phyloP scores from a whole-genome alignment of 768 basidiomycete species.

The Daedalea quercina region DNA sequence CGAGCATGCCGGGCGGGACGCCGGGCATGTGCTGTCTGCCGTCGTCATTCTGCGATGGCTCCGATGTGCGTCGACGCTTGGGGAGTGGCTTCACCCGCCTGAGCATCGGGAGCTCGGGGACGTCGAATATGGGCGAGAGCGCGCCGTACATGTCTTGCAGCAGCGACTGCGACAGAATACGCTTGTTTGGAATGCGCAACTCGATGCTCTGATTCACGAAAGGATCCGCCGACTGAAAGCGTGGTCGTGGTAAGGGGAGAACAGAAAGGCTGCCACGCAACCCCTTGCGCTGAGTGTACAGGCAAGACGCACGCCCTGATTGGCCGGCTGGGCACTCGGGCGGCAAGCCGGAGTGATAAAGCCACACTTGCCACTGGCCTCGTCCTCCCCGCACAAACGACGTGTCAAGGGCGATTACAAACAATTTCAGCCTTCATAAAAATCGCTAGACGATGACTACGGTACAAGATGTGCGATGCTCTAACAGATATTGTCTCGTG shows the following conservation, averaged over 20 bases:
- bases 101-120: conserved; percentile 53
- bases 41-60: conserved; percentile 13
- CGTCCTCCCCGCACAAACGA: neutral
- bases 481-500: conserved; percentile 66
- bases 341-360: neutral
- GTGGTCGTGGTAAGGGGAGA: neutral
- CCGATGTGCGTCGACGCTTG: conserved; percentile 60
- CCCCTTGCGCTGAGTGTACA: neutral
- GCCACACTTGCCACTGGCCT: neutral
- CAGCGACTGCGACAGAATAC: neutral
- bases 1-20: conserved; percentile 24
- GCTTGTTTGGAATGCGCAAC: neutral
- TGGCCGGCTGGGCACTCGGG: neutral
- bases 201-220: neutral
- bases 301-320: neutral
- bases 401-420: conserved; percentile 6
- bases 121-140: conserved; percentile 56
- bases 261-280: conserved; percentile 4
- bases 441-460: conserved; percentile 24
- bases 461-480: conserved; percentile 55
- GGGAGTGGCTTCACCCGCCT: conserved; percentile 74
- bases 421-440: conserved; percentile 11
- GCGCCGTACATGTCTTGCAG: conserved; percentile 42
- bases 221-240: neutral
- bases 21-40: neutral